Conservation (phyloP, 1,139 yeast species). For the Debaryomycetaceae sp. region DNA sequence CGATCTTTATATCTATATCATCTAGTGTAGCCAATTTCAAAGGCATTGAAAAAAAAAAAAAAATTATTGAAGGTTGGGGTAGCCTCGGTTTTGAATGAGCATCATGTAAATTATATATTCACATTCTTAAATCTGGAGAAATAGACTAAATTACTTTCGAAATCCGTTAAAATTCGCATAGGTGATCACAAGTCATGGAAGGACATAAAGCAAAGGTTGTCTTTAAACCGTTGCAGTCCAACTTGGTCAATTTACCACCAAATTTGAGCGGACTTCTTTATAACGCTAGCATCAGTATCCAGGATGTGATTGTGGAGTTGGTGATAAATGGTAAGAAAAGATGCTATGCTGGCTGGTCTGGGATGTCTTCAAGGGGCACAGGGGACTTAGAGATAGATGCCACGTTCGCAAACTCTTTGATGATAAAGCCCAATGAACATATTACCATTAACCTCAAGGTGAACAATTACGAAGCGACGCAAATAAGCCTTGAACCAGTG, state of each 20-base stretch:
- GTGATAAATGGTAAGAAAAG: conserved; percentile 21
- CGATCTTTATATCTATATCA: too few species aligned
- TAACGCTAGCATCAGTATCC: conserved; percentile 54
- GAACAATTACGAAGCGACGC: conserved; percentile 49
- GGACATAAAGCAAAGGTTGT: conserved; percentile 29
- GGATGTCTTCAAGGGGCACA: conserved; percentile 44
- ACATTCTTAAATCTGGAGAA: not conserved
- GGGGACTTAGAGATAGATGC: conserved; percentile 39
- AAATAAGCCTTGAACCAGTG: conserved; percentile 74
- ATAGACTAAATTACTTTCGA: too few species aligned
- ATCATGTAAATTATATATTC: not conserved
- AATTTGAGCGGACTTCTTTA: conserved; percentile 45
- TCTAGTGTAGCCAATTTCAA: too few species aligned
- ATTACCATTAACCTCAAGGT: conserved; percentile 43
- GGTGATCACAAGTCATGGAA: conserved; percentile 25
- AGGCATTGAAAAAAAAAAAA: conserved; percentile 1
- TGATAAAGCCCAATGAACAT: conserved; percentile 38
- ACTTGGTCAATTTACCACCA: conserved; percentile 59
- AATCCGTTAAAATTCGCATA: too few species aligned
- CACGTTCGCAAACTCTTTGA: conserved; percentile 45
- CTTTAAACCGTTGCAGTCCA: conserved; percentile 42
- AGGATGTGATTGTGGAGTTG: conserved; percentile 56
- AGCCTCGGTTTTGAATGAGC: not conserved
- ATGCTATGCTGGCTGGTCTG: conserved; percentile 79
- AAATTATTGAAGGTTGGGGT: not conserved